Evolutionary conservation across 257 asterid genomes (phyloP).

Genomic region (Nicotiana tomentosiformis): DNA sequence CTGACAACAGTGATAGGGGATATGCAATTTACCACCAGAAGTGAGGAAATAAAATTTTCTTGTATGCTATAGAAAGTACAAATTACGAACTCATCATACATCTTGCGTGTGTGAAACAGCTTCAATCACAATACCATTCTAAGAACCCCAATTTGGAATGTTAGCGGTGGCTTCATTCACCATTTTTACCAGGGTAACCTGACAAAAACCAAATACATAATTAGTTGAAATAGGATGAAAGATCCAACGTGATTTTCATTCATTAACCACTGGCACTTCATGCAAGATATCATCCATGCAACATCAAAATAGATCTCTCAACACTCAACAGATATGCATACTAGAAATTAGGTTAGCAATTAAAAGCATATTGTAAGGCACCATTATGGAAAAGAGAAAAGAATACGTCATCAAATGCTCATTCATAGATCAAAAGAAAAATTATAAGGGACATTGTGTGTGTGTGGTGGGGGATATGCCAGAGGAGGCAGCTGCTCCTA

Average conservation of each 20-base stretch:
- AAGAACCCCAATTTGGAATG: constrained; percentile 82
- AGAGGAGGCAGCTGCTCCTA: neutral
- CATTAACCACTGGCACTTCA: neutral
- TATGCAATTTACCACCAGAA: neutral
- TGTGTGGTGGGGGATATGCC: too few relatives aligned
- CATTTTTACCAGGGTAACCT: constrained; percentile 88
- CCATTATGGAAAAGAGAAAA: neutral
- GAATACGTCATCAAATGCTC: neutral
- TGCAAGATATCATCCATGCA: neutral
- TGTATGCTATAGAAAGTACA: neutral
- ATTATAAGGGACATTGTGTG: neutral
- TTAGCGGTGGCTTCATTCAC: constrained; percentile 84
- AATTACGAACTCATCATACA: neutral
- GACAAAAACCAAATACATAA: constrained; percentile 18
- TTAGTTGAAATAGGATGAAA: neutral
- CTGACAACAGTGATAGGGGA: neutral
- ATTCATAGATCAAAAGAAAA: neutral
- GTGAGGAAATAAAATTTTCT: neutral
- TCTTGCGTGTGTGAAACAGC: neutral
- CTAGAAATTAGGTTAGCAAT: neutral
- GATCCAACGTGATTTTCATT: neutral
- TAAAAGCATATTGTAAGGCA: neutral
- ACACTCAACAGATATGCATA: neutral
- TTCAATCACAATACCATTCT: constrained; percentile 1
- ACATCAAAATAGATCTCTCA: constrained; percentile 6